A percentile compares a stretch with the other conserved stretches of the same genome.
phyloP scores from a whole-genome alignment of 164 flowering plant genomes.

The Liriodendron chinense region DNA sequence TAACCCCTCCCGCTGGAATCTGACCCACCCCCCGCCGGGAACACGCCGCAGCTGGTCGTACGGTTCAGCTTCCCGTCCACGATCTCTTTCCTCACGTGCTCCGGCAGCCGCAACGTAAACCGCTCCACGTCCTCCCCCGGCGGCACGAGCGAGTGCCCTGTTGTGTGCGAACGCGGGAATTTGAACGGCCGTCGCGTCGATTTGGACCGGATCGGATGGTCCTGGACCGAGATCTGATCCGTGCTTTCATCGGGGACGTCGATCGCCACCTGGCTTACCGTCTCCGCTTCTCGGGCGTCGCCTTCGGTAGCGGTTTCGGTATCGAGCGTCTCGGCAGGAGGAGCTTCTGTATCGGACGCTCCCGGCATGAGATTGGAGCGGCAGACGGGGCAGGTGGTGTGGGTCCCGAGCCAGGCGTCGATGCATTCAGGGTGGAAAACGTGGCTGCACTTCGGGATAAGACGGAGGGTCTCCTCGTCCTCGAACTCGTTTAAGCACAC shows the following conservation, averaged over 20 bases:
- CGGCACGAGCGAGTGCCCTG: slow-evolving; percentile 67
- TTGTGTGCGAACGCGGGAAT: slow-evolving; percentile 67
- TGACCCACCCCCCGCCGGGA: slow-evolving; percentile 12
- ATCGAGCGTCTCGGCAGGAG: neutral
- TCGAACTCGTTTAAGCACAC: slow-evolving; percentile 40
- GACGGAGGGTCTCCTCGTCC: slow-evolving; percentile 31
- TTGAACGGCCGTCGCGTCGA: slow-evolving; percentile 17
- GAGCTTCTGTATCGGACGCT: slow-evolving; percentile 9
- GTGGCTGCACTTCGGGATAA: slow-evolving; percentile 44
- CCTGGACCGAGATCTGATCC: slow-evolving; percentile 16
- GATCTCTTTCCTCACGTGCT: slow-evolving; percentile 45
- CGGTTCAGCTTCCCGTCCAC: slow-evolving; percentile 40
- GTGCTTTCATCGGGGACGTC: slow-evolving; percentile 5
- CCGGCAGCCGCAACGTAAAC: slow-evolving; percentile 58
- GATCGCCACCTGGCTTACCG: slow-evolving; percentile 1
- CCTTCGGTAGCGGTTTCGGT: slow-evolving; percentile 8
- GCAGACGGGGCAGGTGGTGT: slow-evolving; percentile 48
- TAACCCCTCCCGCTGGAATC: slow-evolving; percentile 32
- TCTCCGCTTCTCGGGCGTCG: slow-evolving; percentile 7
- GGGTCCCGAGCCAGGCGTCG: slow-evolving; percentile 35
- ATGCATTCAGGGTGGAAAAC: slow-evolving; percentile 47
- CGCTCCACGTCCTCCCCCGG: slow-evolving; percentile 62
- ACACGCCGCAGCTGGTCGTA: slow-evolving; percentile 33
- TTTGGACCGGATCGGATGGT: slow-evolving; percentile 39
- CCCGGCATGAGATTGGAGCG: slow-evolving; percentile 30